A percentile compares a stretch with the other conserved stretches of the same genome.
phyloP scores from a whole-genome alignment of 2,329 filamentous ascomycete genomes.

The Aspergillus brunneoviolaceus region DNA sequence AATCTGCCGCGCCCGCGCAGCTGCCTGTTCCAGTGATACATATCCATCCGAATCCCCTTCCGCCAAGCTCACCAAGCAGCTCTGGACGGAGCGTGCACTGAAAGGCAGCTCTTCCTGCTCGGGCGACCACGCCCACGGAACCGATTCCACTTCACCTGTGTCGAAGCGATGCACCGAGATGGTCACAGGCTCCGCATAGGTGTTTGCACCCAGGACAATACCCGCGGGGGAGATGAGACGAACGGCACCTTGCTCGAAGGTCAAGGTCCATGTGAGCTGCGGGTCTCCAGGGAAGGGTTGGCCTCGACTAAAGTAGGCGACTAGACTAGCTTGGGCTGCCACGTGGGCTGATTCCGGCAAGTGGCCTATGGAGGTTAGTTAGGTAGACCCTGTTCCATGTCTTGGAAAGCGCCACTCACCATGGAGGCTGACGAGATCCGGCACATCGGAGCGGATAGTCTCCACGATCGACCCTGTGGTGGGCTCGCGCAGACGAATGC shows the following conservation, averaged over 20 bases:
- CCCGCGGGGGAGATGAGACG: not conserved
- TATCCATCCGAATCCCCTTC: not conserved
- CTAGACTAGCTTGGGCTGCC: not conserved
- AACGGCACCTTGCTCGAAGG: not conserved
- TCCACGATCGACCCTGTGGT: not conserved
- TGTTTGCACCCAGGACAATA: not conserved
- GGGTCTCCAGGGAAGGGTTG: not conserved
- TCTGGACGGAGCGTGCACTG: not conserved
- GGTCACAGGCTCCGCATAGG: not conserved
- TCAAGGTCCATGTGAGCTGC: not conserved
- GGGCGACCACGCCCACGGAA: not conserved
- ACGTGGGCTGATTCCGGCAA: not conserved
- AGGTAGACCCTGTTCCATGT: not conserved
- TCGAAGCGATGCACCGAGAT: not conserved
- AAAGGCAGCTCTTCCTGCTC: not conserved
- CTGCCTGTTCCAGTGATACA: slow-evolving; percentile 2
- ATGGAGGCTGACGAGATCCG: slow-evolving; percentile 1
- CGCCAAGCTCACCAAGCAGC: not conserved
- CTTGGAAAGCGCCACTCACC: not conserved
- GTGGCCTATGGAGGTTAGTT: not conserved
- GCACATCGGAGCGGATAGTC: not conserved
- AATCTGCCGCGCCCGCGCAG: not conserved
- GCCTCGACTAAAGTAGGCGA: not conserved
- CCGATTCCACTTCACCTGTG: not conserved
- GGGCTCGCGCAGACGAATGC: not conserved